These are phyloP conservation scores for Neoconidiobolus thromboides DNA, from an alignment of 371 early-diverging fungal genomes.

Conservation along the genomic window DNA sequence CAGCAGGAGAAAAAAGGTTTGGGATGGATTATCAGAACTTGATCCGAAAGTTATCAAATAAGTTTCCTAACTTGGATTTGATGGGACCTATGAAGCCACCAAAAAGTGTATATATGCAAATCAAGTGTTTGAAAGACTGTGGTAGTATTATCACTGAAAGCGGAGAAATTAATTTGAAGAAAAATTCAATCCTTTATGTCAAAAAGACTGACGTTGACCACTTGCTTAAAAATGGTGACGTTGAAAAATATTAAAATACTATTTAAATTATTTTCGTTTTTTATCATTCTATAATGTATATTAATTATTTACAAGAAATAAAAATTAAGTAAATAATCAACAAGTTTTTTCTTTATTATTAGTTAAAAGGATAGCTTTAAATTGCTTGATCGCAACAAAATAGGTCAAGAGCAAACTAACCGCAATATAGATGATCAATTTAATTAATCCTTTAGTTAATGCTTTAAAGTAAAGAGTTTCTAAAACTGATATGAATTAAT, in stretches of 20 bases:
- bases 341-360: too few species aligned
- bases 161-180: conserved; percentile 39
- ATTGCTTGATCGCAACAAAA: too few species aligned
- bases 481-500: too few species aligned
- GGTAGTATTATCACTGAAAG: conserved; percentile 65
- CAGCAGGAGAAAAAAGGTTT: not conserved
- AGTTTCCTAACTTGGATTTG: not conserved
- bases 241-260: conserved; percentile 13
- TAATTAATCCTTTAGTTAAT: too few species aligned
- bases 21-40: not conserved
- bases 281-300: too few species aligned
- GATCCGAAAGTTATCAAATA: not conserved
- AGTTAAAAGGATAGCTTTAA: too few species aligned
- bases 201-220: conserved; percentile 64
- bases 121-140: conserved; percentile 59
- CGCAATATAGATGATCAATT: too few species aligned
- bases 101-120: conserved; percentile 55
- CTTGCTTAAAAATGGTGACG: conserved; percentile 52
- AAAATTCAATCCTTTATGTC: conserved; percentile 54
- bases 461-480: too few species aligned
- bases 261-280: too few species aligned
- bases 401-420: too few species aligned
- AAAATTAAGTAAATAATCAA: too few species aligned
- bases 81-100: conserved; percentile 38
- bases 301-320: too few species aligned